Base-by-base conservation (phyloP, 1,284 basidiomycete species). In the Xerocomus nothofagi region DNA sequence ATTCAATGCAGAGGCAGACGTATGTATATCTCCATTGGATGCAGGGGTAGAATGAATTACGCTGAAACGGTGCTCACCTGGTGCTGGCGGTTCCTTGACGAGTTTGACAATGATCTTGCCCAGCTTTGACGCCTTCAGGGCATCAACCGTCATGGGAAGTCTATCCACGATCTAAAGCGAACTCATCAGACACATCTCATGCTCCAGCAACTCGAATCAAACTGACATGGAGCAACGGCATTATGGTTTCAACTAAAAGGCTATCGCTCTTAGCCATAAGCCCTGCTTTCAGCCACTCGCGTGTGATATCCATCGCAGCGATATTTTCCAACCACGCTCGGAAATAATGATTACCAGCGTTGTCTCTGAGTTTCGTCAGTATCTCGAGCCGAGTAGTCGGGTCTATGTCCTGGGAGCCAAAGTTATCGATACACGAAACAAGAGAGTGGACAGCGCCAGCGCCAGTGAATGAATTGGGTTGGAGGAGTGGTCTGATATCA, bases 201-300 rank as follows among this genome's bases (percentile, higher is more conserved):
- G 34, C 40, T 56, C 44, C 38, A 29, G 26, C 8, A 45, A 47
- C 26, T 53, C 29, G 33, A 44, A 56, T 48, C 30, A 48, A 51
- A 80, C 88, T 74, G 70, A 91, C 88, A 70, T 90, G 87, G 45
- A 91, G 71, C 56, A 91, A 71, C 20, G 88, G 88, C 88, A 91
- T 91, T 51, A 86, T 81, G 14, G 82, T 90, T 62, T 88, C 84
- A 47, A 80, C 77, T 55, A 84, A 66, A 53, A 76, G 71, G 49
- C 70, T 74, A 55, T 83, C 85, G 40, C 68, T 71, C 58, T 80
- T 81, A 30, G 77, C 78, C 18, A 71, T 68, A 53, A 77, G 76
- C 37, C 80, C 84, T 4, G 82, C 74, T 69, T 84, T 88, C 51
- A 91, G 71, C 88, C 88, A 91, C 57, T 88, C 86, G 49, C 84